Evolutionary conservation across 495 filamentous ascomycete species (phyloP), one percentile per base, ranked within the genome.

Genomic region (Lasiosphaeria hispida): DNA sequence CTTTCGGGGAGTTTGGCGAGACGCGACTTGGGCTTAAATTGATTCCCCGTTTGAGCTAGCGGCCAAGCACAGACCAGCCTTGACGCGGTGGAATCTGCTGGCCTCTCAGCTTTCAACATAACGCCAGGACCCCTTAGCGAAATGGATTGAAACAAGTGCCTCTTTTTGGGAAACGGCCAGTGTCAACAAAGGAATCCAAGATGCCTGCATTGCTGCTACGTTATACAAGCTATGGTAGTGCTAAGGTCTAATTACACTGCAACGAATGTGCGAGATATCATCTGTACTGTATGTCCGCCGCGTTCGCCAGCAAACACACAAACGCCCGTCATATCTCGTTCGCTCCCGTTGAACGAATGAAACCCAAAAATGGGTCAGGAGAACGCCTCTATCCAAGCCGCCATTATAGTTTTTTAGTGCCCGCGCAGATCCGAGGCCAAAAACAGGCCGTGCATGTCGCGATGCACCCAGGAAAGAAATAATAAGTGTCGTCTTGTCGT

Each of bases 21-120:
- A 67, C 64, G 64, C 64, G 64, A 44, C 56, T 42, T 57, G 44
- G 55, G 42, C 51, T 63, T 67, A 63, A 62, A 69, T 67, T 63
- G 67, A 61, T 66, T 65, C 14, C 62, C 55, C 13, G n/a, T 56
- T 44, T 30, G 9, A 57, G 62, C 51, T 57, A 60, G 57, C 48
- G 34, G 38, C 10, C 6, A 35, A 34, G 48, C 53, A 56, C 55
- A 36, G 33, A n/a, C 17, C 59, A 33, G 13, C n/a, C 6, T 23
- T 34, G n/a, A 52, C 49, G 49, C 49, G 49, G 1, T 34, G 47
- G 47, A 36, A 36, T 49, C 19, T 23, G 45, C 19, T 30, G 23
- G 23, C 23, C 23, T 30, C 23, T 30, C 5, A 5, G 23, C 23
- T 30, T 30, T 30, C 23, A 5, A 5, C 2, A 30, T 5, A 30